These are phyloP conservation scores for Thymus quinquecostatus DNA, from an alignment of 257 asterid genomes.

Conservation along the genomic window DNA sequence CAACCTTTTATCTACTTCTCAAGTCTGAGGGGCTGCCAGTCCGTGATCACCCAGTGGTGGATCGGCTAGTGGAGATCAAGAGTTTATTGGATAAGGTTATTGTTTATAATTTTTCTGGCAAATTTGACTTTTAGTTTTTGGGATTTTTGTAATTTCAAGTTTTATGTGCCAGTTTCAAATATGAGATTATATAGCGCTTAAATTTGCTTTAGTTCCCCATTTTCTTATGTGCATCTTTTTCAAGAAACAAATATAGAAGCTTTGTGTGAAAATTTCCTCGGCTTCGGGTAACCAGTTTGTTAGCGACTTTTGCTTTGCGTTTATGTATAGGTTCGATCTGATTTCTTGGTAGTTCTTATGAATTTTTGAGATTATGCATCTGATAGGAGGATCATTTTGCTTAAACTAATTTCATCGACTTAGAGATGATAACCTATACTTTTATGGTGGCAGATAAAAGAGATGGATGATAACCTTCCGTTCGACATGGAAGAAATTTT, in stretches of 20 bases:
- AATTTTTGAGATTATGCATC: slow-evolving; percentile 4
- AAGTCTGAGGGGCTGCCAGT: slow-evolving; percentile 92
- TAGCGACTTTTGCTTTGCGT: neutral
- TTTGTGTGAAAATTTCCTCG: neutral
- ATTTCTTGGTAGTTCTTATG: neutral
- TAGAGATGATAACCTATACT: neutral
- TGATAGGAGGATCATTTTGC: neutral
- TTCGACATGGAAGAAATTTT: slow-evolving; percentile 58
- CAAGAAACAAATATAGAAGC: slow-evolving; percentile 1
- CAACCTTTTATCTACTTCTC: slow-evolving; percentile 89
- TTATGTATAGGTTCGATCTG: neutral
- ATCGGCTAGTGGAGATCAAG: slow-evolving; percentile 87
- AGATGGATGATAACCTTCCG: slow-evolving; percentile 74
- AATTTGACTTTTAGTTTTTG: slow-evolving; percentile 14
- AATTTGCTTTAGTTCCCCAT: neutral
- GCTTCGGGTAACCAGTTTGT: neutral
- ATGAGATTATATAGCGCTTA: neutral
- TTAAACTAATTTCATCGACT: neutral
- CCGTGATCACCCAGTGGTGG: slow-evolving; percentile 94
- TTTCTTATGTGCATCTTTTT: slow-evolving; percentile 7
- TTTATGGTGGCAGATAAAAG: slow-evolving; percentile 55
- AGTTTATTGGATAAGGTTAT: slow-evolving; percentile 84
- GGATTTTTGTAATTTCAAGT: neutral
- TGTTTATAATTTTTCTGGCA: slow-evolving; percentile 23
- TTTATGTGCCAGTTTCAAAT: neutral